Conservation (phyloP, 306 rosid species). For the Rosa multiflora region DNA sequence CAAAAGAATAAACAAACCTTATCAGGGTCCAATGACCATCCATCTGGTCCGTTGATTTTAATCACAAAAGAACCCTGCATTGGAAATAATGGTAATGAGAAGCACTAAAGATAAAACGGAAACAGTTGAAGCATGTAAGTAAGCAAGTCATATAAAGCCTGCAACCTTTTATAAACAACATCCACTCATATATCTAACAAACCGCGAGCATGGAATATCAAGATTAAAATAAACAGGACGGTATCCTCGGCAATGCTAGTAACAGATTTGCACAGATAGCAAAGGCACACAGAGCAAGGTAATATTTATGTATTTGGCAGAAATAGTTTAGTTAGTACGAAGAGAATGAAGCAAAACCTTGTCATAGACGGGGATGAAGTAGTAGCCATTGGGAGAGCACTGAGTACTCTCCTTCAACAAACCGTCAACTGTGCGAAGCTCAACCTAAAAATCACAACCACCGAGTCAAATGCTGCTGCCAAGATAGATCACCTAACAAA, state of each 20-base stretch:
- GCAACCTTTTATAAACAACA: too few species aligned
- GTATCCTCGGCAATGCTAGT: background rate
- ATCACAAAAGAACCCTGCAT: constrained; percentile 86
- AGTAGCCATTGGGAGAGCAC: constrained; percentile 98
- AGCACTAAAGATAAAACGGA: constrained; percentile 18
- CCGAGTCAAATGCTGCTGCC: background rate
- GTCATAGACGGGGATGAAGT: constrained; percentile 97
- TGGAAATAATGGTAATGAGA: constrained; percentile 30
- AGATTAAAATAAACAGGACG: background rate
- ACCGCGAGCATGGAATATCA: background rate
- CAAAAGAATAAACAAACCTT: constrained; percentile 47
- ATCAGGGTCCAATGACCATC: constrained; percentile 96
- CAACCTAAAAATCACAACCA: constrained; percentile 55
- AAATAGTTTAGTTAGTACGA: background rate
- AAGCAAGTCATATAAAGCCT: background rate
- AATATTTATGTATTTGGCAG: too few species aligned
- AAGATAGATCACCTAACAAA: background rate
- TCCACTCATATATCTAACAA: too few species aligned
- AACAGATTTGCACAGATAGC: background rate
- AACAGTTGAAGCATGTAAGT: background rate
- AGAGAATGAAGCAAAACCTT: constrained; percentile 50
- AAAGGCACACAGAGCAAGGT: too few species aligned
- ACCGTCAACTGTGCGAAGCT: constrained; percentile 92
- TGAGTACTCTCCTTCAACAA: constrained; percentile 91
- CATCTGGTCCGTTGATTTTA: constrained; percentile 84